Percentiles rank a stretch among this genome's conserved stretches.
phyloP scores from a whole-genome alignment of 2,329 filamentous ascomycete species.

The Colletotrichum endophyticum region DNA sequence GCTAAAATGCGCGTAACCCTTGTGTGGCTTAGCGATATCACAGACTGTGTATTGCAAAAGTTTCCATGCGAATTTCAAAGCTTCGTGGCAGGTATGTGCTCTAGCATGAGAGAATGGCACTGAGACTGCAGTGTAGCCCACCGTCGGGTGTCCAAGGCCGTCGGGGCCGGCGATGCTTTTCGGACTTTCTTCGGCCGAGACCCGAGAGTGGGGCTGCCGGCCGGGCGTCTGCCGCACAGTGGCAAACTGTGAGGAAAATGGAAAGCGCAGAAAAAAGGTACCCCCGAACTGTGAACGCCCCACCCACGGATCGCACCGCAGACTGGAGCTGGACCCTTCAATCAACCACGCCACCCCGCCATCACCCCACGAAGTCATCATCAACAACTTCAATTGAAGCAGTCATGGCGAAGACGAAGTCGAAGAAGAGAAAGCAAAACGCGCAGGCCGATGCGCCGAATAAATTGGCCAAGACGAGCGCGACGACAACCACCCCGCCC shows the following conservation, averaged over 20 bases:
- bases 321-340: not conserved
- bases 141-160: not conserved
- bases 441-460: conserved; percentile 36
- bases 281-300: not conserved
- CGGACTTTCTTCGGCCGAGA: not conserved
- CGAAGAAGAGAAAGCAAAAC: conserved; percentile 50
- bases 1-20: too few species aligned
- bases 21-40: too few species aligned
- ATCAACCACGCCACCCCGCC: not conserved
- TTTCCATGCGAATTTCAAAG: too few species aligned
- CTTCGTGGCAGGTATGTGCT: too few species aligned
- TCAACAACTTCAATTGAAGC: not conserved
- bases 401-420: conserved; percentile 49
- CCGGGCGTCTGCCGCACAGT: not conserved
- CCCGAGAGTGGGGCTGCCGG: not conserved
- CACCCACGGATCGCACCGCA: not conserved
- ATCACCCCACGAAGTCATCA: not conserved
- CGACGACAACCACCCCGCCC: conserved; percentile 34
- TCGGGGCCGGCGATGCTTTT: not conserved
- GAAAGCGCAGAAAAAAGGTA: not conserved
- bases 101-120: too few species aligned
- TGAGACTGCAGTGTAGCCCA: too few species aligned
- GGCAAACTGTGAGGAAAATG: not conserved
- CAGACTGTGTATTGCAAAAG: too few species aligned
- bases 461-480: conserved; percentile 42